These are phyloP conservation scores for Salinomyces thailandicus DNA, from an alignment of 2,329 filamentous ascomycete genomes.

Conservation along the genomic window DNA sequence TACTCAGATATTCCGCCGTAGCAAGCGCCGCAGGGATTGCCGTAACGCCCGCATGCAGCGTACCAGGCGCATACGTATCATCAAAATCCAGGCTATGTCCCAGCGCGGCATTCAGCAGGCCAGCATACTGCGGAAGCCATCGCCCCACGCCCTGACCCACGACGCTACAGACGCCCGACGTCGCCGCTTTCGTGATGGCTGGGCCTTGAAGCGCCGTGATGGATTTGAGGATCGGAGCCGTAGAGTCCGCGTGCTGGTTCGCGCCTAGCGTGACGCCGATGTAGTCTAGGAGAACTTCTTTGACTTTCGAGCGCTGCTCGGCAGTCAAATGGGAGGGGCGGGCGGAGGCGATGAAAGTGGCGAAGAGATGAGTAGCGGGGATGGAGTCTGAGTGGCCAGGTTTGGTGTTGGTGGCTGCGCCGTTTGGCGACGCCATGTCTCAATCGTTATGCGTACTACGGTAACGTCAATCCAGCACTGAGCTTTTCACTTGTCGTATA, in stretches of 20 bases:
- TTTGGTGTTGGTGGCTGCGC: constrained; percentile 4
- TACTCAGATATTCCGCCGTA: constrained; percentile 21
- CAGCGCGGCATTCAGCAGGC: constrained; percentile 33
- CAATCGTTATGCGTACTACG: too few species aligned
- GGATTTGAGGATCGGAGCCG: constrained; percentile 17
- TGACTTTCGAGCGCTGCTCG: constrained; percentile 16
- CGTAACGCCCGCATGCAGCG: constrained; percentile 34
- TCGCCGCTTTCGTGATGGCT: not conserved
- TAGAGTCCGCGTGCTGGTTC: constrained; percentile 17
- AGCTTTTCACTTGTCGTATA: too few species aligned
- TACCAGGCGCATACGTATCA: constrained; percentile 34
- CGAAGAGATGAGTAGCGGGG: constrained; percentile 18
- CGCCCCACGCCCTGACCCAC: constrained; percentile 24
- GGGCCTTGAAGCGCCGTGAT: constrained; percentile 18
- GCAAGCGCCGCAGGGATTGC: constrained; percentile 30
- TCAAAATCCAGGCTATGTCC: constrained; percentile 38
- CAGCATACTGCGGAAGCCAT: constrained; percentile 31
- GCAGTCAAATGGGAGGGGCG: constrained; percentile 11
- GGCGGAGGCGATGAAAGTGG: constrained; percentile 18
- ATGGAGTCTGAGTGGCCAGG: constrained; percentile 6
- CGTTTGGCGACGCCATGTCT: constrained; percentile 1
- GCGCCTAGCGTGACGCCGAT: constrained; percentile 21
- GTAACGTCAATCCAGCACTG: too few species aligned
- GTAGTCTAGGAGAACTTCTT: constrained; percentile 25
- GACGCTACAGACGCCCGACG: constrained; percentile 24